phyloP scores from a whole-genome alignment of 345 rosid genomes.

The Moringa oleifera region DNA sequence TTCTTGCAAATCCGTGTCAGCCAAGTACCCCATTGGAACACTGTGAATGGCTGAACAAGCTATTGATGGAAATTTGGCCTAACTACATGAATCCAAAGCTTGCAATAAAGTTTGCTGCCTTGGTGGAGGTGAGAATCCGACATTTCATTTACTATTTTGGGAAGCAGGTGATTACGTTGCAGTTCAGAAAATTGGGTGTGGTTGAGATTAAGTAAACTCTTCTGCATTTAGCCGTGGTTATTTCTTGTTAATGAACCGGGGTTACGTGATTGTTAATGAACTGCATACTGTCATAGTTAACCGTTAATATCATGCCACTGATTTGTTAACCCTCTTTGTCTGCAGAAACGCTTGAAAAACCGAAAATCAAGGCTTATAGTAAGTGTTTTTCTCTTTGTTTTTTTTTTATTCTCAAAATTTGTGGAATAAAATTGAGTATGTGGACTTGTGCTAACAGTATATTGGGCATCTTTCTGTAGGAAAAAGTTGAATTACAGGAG shows the following conservation, averaged over 20 bases:
- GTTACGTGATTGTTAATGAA: no score
- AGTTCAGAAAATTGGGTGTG: no score
- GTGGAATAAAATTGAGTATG: slow-evolving; percentile 1
- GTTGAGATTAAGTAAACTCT: no score
- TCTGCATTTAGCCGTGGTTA: no score
- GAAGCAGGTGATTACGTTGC: no score
- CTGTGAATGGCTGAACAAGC: slow-evolving; percentile 93
- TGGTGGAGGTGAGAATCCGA: slow-evolving; percentile 65
- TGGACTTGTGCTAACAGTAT: slow-evolving; percentile 13
- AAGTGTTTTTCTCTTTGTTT: slow-evolving; percentile 28
- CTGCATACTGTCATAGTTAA: no score
- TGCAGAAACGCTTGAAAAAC: slow-evolving; percentile 83
- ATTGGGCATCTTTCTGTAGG: slow-evolving; percentile 36
- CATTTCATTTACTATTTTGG: no score
- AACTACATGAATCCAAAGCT: slow-evolving; percentile 62
- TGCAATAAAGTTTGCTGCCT: slow-evolving; percentile 58
- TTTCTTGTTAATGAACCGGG: no score
- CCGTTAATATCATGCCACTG: neutral
- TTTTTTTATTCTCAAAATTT: neutral
- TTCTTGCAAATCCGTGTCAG: slow-evolving; percentile 34
- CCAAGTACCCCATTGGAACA: slow-evolving; percentile 84
- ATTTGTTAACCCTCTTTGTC: slow-evolving; percentile 12
- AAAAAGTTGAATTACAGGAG: slow-evolving; percentile 69
- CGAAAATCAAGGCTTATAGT: slow-evolving; percentile 71
- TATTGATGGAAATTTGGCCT: slow-evolving; percentile 78